Percentiles rank a stretch among this genome's conserved stretches.
phyloP scores from a whole-genome alignment of 1,139 yeast species.

The Saccharomycopsis phalli region DNA sequence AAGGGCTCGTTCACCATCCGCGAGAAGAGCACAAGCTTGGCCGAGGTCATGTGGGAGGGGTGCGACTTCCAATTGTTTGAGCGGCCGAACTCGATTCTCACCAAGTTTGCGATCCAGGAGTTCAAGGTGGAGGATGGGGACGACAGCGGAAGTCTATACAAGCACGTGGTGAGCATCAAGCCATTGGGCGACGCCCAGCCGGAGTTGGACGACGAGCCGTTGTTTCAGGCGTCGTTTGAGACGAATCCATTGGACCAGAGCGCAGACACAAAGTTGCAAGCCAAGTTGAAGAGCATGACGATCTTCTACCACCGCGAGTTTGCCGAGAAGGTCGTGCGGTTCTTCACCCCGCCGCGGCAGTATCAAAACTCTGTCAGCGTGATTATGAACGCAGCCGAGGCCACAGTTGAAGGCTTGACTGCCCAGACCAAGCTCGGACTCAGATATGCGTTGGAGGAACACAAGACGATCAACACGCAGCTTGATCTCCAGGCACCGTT shows the following conservation, averaged over 20 bases:
- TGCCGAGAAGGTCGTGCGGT: slow-evolving; percentile 61
- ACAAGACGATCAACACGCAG: slow-evolving; percentile 76
- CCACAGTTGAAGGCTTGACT: slow-evolving; percentile 85
- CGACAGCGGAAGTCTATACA: slow-evolving; percentile 53
- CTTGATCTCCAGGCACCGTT: slow-evolving; percentile 92
- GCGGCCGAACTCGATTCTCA: slow-evolving; percentile 68
- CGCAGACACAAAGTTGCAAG: slow-evolving; percentile 71
- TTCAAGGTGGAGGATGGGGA: slow-evolving; percentile 86
- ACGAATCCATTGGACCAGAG: slow-evolving; percentile 73
- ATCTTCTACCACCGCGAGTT: slow-evolving; percentile 79
- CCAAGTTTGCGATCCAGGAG: slow-evolving; percentile 69
- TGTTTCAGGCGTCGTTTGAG: slow-evolving; percentile 78
- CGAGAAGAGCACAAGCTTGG: slow-evolving; percentile 40
- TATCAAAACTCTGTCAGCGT: slow-evolving; percentile 88
- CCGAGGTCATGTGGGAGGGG: slow-evolving; percentile 76
- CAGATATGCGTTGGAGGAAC: slow-evolving; percentile 90
- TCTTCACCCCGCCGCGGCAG: slow-evolving; percentile 80
- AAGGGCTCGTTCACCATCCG: slow-evolving; percentile 69
- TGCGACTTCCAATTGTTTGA: slow-evolving; percentile 67
- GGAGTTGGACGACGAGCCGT: slow-evolving; percentile 50
- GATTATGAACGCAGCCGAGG: slow-evolving; percentile 90
- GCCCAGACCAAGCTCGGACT: slow-evolving; percentile 87
- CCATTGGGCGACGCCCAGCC: slow-evolving; percentile 31
- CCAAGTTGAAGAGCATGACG: slow-evolving; percentile 79
- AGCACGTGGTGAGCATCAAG: slow-evolving; percentile 83